Base-by-base conservation (phyloP, 148 eudicot genomes). In the Chenopodium album region DNA sequence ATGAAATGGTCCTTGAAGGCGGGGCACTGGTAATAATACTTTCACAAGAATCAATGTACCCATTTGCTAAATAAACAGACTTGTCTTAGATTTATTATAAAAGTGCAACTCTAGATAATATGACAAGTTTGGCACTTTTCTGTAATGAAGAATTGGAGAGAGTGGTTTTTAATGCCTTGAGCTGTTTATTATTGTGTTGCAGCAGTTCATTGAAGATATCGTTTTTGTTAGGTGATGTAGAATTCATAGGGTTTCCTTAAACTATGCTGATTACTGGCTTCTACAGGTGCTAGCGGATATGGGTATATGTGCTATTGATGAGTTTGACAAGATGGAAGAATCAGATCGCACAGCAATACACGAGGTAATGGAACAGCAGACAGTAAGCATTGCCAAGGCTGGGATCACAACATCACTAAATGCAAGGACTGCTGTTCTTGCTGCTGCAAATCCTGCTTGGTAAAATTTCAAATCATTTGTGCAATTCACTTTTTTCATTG, bases 381-480 rank as follows among this genome's bases (percentile, higher is more conserved):
- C 99, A 29, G 99, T 97, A 80, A 97, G 99, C 90, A 94, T 97
- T 82, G 99, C 99, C 56, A 97, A 97, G 89, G 99, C 99, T 82
- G 99, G 99, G 66, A 97, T 97, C 78, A 97, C 99, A 31, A 97
- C 99, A 64, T 97, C 99, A 81, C 85, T 97, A 65, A 97, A 94
- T 87, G 99, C 99, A 77, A 91, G 99, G 81, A 92, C 99, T 76
- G 99, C 99, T 68, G 94, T 97, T 81, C 98, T 97, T 77, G 99
- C 99, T 85, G 99, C 99, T 82, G 99, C 99, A 76, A 97, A 97
- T 89, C 99, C 99, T 60, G 99, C 99, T 66, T 97, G 99, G 99
- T 97, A 85, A 82, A 13, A 10, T 65, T 26, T 41, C 37, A 31
- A 63, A 20, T 46, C n/a, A 46, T 23, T 32, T 69, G 44, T 65